phyloP scores from a whole-genome alignment of 2,329 filamentous ascomycete genomes.

The Alternaria triticina region DNA sequence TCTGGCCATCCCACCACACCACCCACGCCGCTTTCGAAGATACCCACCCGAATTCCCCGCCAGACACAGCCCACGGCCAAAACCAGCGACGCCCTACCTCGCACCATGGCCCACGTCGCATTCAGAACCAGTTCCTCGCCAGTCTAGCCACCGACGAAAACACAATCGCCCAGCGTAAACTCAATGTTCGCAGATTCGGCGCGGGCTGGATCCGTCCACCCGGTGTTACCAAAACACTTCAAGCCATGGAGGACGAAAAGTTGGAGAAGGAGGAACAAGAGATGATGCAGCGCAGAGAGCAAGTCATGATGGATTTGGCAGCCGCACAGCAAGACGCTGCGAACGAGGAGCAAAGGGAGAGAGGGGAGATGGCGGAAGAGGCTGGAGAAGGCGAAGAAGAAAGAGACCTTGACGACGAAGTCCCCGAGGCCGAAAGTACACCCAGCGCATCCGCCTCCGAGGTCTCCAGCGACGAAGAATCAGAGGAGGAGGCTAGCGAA shows the following conservation, averaged over 20 bases:
- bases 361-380: slow-evolving; percentile 48
- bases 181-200: slow-evolving; percentile 85
- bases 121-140: slow-evolving; percentile 59
- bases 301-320: slow-evolving; percentile 75
- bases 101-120: slow-evolving; percentile 22
- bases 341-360: slow-evolving; percentile 49
- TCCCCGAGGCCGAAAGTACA: slow-evolving; percentile 44
- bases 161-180: slow-evolving; percentile 75
- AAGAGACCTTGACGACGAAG: slow-evolving; percentile 51
- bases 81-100: slow-evolving; percentile 25
- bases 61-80: slow-evolving; percentile 20
- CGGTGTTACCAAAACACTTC: slow-evolving; percentile 85
- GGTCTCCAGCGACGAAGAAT: slow-evolving; percentile 44
- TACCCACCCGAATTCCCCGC: slow-evolving; percentile 24
- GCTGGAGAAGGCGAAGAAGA: slow-evolving; percentile 31
- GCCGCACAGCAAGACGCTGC: slow-evolving; percentile 57
- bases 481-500: slow-evolving; percentile 12
- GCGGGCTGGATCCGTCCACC: slow-evolving; percentile 89
- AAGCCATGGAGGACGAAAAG: slow-evolving; percentile 88
- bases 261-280: slow-evolving; percentile 87
- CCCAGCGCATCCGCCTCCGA: slow-evolving; percentile 26
- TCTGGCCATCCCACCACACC: slow-evolving; percentile 39
- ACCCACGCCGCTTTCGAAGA: slow-evolving; percentile 27
- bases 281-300: slow-evolving; percentile 73
- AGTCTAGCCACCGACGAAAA: slow-evolving; percentile 78